Evolutionary conservation across 2,329 filamentous ascomycete species (phyloP), one percentile per base, ranked within the genome.

Genomic region (Phyllosticta citrichinensis): DNA sequence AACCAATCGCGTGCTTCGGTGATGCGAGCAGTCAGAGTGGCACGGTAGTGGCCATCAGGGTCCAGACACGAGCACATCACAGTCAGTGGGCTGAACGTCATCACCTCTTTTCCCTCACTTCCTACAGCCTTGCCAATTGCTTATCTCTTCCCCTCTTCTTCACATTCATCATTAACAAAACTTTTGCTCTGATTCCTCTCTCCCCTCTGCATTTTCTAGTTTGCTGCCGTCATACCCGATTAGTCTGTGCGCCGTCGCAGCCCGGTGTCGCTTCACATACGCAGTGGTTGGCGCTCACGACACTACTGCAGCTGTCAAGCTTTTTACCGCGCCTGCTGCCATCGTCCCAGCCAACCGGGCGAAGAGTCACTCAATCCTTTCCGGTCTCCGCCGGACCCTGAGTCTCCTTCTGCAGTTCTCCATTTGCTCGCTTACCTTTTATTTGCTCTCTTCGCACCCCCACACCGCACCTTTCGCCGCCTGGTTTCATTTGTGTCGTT

Each of bases 381-480:
- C 33, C 33, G 33, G 11, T 40, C 33, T 40, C 33, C 33, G 33
- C 33, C 11, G 33, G 33, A 40, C 33, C 33, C 33, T 40, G 33
- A 40, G 11, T 40, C 33, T 14, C 14, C 33, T 40, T 40, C 14
- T 17, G 33, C 33, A 11, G 11, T 40, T 40, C 33, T 12, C 33
- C 33, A 40, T 40, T 40, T 40, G 33, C 14, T 40, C 33, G 33
- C 33, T 40, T 40, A 40, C 11, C 14, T 40, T 40, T 40, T 17
- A 40, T 11, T 40, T 17, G 33, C 33, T 40, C 33, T 3, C 47
- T 5, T 66, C 62, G 68, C 71, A 64, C 74, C 76, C 22, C 68
- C 63, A 57, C 71, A 64, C 68, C 74, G 75, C 51, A 70, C 33
- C 14, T 40, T 40, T 3, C 6, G 27, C 27, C 27, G 27, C 27